Evolutionary conservation across 225 moss, liverwort and hornwort genomes (phyloP), one percentile per base, ranked within the genome.

Genomic region (Polytrichum commune): DNA sequence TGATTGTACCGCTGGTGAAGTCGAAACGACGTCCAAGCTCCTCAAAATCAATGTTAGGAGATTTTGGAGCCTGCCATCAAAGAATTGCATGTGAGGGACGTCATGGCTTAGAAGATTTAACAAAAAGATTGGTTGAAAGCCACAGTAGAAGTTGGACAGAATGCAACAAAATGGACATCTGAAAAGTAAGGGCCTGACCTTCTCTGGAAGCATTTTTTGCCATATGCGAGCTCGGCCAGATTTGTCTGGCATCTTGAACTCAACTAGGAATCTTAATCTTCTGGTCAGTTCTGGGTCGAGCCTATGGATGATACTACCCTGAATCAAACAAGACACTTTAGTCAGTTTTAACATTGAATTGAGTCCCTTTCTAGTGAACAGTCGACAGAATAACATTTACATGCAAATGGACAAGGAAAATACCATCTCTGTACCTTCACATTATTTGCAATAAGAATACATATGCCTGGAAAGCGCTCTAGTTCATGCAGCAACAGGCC

Each of bases 381-480:
- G 13, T 16, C 38, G 13, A 38, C 10, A 38, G 38, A 10, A 7
- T 38, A 38, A 10, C 33, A 32, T 35, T 9, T 10, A 38, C 38
- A 46, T 46, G 4, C 16, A 16, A 46, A 46, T 46, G 46, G 46
- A 46, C 16, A 46, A 46, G 46, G 13, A 13, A 46, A 16, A 46
- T 16, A 46, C 46, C 46, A 2, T 7, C 46, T 58, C 26, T 56
- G 35, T 22, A 83, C 86, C 87, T 88, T 84, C 10, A 84, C 68
- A 78, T 85, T 89, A 56, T 89, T 89, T 53, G 88, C 88, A 33
- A 89, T 83, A 25, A 89, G 85, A 69, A 89, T 83, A 70, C 88
- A 89, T 53, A 89, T 85, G 32, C 88, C 88, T 62, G 88, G 88
- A 68, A 89, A 89, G 13, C 85, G 83, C 62, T 85, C 80, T 72